Conservation (phyloP, 148 eudicot genomes). For the Dianthus caryophyllus region DNA sequence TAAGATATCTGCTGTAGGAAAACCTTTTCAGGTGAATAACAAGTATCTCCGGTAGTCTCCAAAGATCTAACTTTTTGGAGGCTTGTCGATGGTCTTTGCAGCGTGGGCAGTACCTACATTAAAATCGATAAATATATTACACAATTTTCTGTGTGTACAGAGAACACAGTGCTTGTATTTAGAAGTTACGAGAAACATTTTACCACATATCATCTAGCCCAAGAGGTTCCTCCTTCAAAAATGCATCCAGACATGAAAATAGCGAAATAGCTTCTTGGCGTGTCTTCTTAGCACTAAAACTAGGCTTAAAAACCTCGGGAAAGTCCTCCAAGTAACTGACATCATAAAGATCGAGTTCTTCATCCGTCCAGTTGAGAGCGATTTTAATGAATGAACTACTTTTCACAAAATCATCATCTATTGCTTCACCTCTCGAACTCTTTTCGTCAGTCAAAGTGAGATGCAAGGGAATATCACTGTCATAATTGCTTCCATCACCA, state of each 20-base stretch:
- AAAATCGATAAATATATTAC: conserved; percentile 17
- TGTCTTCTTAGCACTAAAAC: conserved; percentile 72
- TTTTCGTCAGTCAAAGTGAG: conserved; percentile 52
- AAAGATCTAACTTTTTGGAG: conserved; percentile 88
- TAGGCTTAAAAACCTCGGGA: conserved; percentile 75
- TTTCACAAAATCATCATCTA: conserved; percentile 49
- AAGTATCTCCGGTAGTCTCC: conserved; percentile 91
- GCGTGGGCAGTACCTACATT: conserved; percentile 86
- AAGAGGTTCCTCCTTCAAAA: conserved; percentile 93
- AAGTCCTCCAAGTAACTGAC: conserved; percentile 72
- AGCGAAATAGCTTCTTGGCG: conserved; percentile 81
- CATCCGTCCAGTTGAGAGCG: conserved; percentile 56
- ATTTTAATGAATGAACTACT: conserved; percentile 39
- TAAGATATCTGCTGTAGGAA: conserved; percentile 85
- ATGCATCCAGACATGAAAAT: conserved; percentile 94
- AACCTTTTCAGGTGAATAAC: conserved; percentile 93
- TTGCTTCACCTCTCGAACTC: conserved; percentile 41
- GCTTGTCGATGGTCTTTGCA: conserved; percentile 99
- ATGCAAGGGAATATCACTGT: conserved; percentile 38
- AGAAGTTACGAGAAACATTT: conserved; percentile 9
- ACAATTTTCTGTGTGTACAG: background rate
- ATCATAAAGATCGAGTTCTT: conserved; percentile 56
- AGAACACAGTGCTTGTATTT: background rate
- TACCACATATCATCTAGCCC: conserved; percentile 99
- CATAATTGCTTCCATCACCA: conserved; percentile 26